A percentile compares a stretch with the other conserved stretches of the same genome.
Evolutionary conservation across 2,329 filamentous ascomycete species (phyloP).

Genomic region (Grosmannia serpens): DNA sequence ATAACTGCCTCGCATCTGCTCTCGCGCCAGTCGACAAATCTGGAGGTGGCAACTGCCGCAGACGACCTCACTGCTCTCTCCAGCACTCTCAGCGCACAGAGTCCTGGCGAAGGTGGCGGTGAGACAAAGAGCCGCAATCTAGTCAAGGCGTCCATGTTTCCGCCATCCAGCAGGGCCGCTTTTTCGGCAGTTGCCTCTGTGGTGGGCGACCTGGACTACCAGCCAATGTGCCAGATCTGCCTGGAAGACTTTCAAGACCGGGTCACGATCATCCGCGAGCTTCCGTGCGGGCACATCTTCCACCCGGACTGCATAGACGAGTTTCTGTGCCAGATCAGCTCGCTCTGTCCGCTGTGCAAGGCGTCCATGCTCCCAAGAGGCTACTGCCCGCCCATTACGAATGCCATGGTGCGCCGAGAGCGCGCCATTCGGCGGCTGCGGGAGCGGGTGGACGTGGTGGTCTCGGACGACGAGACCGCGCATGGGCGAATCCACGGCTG

Average conservation of each 20-base stretch:
- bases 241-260: conserved; percentile 65
- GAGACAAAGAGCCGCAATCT: background rate
- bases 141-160: background rate
- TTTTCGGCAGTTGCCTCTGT: conserved; percentile 3
- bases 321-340: conserved; percentile 68
- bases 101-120: background rate
- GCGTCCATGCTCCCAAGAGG: conserved; percentile 62
- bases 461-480: conserved; percentile 17
- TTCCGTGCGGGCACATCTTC: conserved; percentile 87
- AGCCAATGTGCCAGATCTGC: conserved; percentile 84
- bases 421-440: conserved; percentile 52
- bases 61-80: background rate
- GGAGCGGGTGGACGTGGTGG: conserved; percentile 35
- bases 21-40: background rate
- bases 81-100: background rate
- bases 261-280: conserved; percentile 64
- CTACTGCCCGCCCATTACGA: conserved; percentile 61
- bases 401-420: conserved; percentile 77
- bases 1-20: background rate
- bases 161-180: background rate
- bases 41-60: background rate
- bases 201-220: conserved; percentile 37
- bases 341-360: conserved; percentile 86
- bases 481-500: conserved; percentile 10
- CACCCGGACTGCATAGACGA: conserved; percentile 86